These are phyloP conservation scores for Mycoemilia scoparia DNA, from an alignment of 192 early-diverging fungal species.

Conservation along the genomic window DNA sequence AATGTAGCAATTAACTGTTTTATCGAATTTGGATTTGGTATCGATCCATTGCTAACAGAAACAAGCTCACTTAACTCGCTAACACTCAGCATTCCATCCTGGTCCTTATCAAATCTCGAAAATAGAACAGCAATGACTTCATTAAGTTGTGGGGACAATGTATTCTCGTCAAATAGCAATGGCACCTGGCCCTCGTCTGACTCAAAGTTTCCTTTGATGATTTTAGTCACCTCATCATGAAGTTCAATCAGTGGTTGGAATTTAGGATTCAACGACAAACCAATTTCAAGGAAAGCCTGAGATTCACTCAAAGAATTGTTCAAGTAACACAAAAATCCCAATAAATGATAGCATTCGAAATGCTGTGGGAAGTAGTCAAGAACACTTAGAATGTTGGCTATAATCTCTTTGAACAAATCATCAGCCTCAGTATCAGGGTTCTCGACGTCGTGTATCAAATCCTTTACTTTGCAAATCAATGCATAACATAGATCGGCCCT, in stretches of 20 bases:
- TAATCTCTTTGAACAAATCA: slow-evolving; percentile 19
- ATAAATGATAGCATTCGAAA: slow-evolving; percentile 28
- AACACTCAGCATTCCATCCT: slow-evolving; percentile 20
- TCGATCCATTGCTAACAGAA: slow-evolving; percentile 15
- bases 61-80: slow-evolving; percentile 17
- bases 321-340: slow-evolving; percentile 27
- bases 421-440: slow-evolving; percentile 7
- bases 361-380: slow-evolving; percentile 24
- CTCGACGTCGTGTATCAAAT: slow-evolving; percentile 19
- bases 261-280: slow-evolving; percentile 7
- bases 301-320: slow-evolving; percentile 17
- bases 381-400: slow-evolving; percentile 15
- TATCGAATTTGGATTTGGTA: slow-evolving; percentile 8
- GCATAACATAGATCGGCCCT: slow-evolving; percentile 10
- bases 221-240: slow-evolving; percentile 8
- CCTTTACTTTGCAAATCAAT: slow-evolving; percentile 13
- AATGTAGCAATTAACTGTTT: slow-evolving; percentile 17
- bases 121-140: slow-evolving; percentile 17
- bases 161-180: slow-evolving; percentile 15
- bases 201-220: slow-evolving; percentile 12
- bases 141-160: slow-evolving; percentile 16
- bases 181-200: slow-evolving; percentile 11
- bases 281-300: slow-evolving; percentile 15
- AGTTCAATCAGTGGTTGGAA: slow-evolving; percentile 23
- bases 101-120: slow-evolving; percentile 20